These are phyloP conservation scores for Solanum bulbocastanum DNA, from an alignment of 257 asterid species.

Conservation along the genomic window DNA sequence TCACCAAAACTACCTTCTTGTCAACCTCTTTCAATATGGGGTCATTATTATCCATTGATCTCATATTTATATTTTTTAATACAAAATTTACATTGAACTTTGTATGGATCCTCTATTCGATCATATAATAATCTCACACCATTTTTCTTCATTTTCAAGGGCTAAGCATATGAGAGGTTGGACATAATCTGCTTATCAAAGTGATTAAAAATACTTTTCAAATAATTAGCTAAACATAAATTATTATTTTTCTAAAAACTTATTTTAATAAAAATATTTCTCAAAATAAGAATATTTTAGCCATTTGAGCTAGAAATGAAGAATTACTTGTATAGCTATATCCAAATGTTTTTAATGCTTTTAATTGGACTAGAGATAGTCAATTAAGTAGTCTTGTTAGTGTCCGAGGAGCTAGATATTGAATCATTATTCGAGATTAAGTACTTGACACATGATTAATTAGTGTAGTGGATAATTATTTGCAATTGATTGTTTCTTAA, in stretches of 20 bases:
- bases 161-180: neutral
- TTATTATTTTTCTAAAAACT: neutral
- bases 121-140: neutral
- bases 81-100: too few relatives aligned
- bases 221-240: too few relatives aligned
- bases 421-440: neutral
- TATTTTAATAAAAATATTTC: too few relatives aligned
- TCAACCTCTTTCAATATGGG: too few relatives aligned
- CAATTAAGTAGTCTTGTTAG: neutral
- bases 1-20: too few relatives aligned
- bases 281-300: too few relatives aligned
- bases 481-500: too few relatives aligned
- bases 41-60: neutral
- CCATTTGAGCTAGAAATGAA: neutral
- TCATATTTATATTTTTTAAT: too few relatives aligned
- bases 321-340: neutral
- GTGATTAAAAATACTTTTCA: neutral
- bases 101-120: neutral
- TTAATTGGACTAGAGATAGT: too few relatives aligned
- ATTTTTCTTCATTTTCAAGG: neutral
- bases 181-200: neutral
- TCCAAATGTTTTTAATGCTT: neutral
- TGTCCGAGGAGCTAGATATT: neutral
- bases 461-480: too few relatives aligned
- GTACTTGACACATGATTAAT: too few relatives aligned